These are phyloP conservation scores for Hypoxylon fuscum DNA, from an alignment of 495 filamentous ascomycete genomes.

Conservation along the genomic window DNA sequence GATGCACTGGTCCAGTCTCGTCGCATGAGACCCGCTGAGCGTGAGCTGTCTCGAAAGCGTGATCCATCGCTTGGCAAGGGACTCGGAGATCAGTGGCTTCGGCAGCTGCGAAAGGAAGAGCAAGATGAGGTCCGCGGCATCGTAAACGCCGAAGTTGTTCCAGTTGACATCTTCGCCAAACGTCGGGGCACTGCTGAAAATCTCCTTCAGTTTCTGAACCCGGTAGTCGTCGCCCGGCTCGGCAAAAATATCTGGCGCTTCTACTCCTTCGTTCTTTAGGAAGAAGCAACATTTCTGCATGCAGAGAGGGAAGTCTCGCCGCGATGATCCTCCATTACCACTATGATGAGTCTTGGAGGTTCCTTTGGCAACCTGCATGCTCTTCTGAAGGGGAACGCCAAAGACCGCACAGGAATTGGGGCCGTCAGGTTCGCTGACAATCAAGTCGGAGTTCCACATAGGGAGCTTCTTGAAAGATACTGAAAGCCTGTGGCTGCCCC, in stretches of 20 bases:
- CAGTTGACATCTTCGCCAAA: slow-evolving; percentile 53
- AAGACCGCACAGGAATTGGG: slow-evolving; percentile 44
- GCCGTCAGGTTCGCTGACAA: slow-evolving; percentile 22
- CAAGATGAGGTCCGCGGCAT: slow-evolving; percentile 52
- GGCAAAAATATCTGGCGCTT: slow-evolving; percentile 50
- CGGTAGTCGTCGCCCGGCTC: slow-evolving; percentile 45
- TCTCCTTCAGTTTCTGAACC: slow-evolving; percentile 45
- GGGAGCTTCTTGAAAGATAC: slow-evolving; percentile 44
- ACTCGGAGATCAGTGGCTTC: slow-evolving; percentile 48
- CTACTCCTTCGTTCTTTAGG: slow-evolving; percentile 48
- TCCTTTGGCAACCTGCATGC: slow-evolving; percentile 52
- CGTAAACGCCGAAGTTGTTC: slow-evolving; percentile 49
- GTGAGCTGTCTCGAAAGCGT: slow-evolving; percentile 50
- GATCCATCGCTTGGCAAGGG: slow-evolving; percentile 51
- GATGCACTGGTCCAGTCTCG: slow-evolving; percentile 53
- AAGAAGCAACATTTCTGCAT: slow-evolving; percentile 56
- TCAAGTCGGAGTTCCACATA: slow-evolving; percentile 30
- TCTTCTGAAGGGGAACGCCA: slow-evolving; percentile 47
- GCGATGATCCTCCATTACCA: slow-evolving; percentile 47
- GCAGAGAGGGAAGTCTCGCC: slow-evolving; percentile 53
- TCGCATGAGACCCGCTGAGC: slow-evolving; percentile 40
- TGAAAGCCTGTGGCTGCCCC: slow-evolving; percentile 47
- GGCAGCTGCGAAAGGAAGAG: slow-evolving; percentile 53
- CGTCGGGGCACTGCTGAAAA: slow-evolving; percentile 48
- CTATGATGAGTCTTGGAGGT: slow-evolving; percentile 49